A percentile compares a stretch with the other conserved stretches of the same genome.
Evolutionary conservation across 257 asterid genomes (phyloP).

Genomic region (Jasminum sambac): DNA sequence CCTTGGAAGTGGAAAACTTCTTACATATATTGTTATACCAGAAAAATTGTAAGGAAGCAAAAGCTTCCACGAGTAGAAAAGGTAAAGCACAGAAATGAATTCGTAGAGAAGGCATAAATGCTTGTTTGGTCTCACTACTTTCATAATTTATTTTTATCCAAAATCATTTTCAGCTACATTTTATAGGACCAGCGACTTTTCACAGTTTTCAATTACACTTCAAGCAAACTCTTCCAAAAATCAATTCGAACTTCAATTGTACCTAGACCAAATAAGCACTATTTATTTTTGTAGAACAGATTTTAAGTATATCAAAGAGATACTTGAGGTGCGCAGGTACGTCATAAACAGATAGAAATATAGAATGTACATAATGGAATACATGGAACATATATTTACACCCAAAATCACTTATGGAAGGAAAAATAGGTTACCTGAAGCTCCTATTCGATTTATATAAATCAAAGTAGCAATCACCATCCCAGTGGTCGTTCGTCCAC

Average conservation of each 20-base stretch:
- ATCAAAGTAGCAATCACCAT: conserved; percentile 96
- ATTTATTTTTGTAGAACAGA: neutral
- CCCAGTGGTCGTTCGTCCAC: conserved; percentile 98
- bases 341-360: conserved; percentile 21
- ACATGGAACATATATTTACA: conserved; percentile 16
- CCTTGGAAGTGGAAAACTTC: too few relatives aligned
- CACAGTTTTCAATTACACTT: too few relatives aligned
- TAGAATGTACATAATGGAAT: conserved; percentile 14
- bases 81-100: neutral
- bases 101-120: neutral
- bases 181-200: too few relatives aligned
- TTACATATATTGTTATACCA: neutral
- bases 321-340: conserved; percentile 11
- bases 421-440: conserved; percentile 67
- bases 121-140: too few relatives aligned
- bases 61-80: neutral
- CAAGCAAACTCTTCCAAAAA: too few relatives aligned
- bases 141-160: too few relatives aligned
- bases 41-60: neutral
- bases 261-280: neutral
- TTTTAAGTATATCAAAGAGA: conserved; percentile 3
- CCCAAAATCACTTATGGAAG: conserved; percentile 15
- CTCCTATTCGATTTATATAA: conserved; percentile 86
- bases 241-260: too few relatives aligned
- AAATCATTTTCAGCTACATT: too few relatives aligned